A percentile compares a stretch with the other conserved stretches of the same genome.
Conservation (phyloP, 768 basidiomycete genomes). For the Gymnopilus junonius region DNA sequence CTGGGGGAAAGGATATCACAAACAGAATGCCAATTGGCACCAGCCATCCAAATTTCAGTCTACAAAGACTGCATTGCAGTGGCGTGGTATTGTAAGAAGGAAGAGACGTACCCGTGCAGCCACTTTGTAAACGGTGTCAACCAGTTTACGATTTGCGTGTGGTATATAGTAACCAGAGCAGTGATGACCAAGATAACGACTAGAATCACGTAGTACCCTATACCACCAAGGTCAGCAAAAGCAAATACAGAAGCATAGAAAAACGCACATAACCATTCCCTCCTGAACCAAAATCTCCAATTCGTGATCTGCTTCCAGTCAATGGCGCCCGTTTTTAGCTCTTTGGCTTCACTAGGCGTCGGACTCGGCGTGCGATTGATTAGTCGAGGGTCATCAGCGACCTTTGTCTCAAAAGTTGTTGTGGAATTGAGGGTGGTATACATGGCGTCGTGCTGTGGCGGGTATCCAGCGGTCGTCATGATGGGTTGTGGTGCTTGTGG, state of each 20-base stretch:
- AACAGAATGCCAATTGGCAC: constrained; percentile 85
- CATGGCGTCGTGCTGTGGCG: constrained; percentile 16
- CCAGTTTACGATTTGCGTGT: constrained; percentile 73
- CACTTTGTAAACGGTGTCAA: constrained; percentile 68
- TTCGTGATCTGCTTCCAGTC: constrained; percentile 47
- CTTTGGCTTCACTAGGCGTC: constrained; percentile 60
- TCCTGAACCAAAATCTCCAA: constrained; percentile 58
- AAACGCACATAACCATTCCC: constrained; percentile 60
- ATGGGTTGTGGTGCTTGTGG: not conserved
- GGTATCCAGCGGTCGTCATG: constrained; percentile 8
- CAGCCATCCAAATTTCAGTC: constrained; percentile 64
- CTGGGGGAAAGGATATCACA: constrained; percentile 86
- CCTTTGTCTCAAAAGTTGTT: constrained; percentile 17
- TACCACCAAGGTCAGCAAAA: not conserved
- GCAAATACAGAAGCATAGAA: not conserved
- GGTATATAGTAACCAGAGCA: constrained; percentile 61
- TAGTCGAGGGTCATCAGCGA: constrained; percentile 15
- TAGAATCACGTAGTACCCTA: constrained; percentile 57
- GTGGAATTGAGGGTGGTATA: constrained; percentile 15
- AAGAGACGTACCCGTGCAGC: constrained; percentile 59
- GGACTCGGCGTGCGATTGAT: constrained; percentile 59
- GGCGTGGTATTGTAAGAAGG: not conserved
- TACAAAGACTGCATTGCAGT: constrained; percentile 23
- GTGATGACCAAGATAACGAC: constrained; percentile 52
- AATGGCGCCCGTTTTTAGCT: constrained; percentile 46